Evolutionary conservation across 73 alveolate species (phyloP), one percentile per base, ranked within the genome.

Genomic region (Paramecium tetraurelia): DNA sequence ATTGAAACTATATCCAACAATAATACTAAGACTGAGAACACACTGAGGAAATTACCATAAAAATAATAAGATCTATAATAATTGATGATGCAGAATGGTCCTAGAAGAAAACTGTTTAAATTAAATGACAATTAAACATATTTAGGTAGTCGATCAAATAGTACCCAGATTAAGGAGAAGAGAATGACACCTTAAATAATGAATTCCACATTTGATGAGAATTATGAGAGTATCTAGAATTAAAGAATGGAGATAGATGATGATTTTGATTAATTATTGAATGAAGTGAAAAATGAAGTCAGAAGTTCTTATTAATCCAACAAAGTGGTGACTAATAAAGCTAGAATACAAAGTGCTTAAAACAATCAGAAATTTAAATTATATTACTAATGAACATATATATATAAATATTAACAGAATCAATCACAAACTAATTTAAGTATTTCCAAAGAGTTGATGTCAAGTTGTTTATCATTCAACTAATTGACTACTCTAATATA

Each of bases 381-480:
- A 63, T 63, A 63, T 63, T 63, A 63, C 84, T 63, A 63, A 63
- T 63, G 84, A 63, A 48, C 16, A 48, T 10, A 59, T 59, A 63
- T 31, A 63, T 33, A 63, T 12, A 63, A 21, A 22, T 59, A 59
- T 11, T 11, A 59, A 59, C 8, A 27, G 43, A 27, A 31, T 63
- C 84, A 63, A 63, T 22, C 84, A 63, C 84, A 63, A 63, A 63
- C 84, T 3, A 63, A 14, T 63, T 63, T 63, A 31, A 63, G 84
- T 11, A 63, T 63, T 63, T 63, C 84, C 14, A 63, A 33, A 11
- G 84, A 63, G n/a, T 63, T 63, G 0, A 63, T 63, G 12, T 63
- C 84, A 11, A 63, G 50, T 63, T 63, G 11, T 63, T 63, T 63
- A 27, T 63, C 84, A 63, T 63, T 63, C 46, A 63, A 63, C 11